These are phyloP conservation scores for Sphaceloma murrayae DNA, from an alignment of 2,329 filamentous ascomycete species.

Conservation along the genomic window DNA sequence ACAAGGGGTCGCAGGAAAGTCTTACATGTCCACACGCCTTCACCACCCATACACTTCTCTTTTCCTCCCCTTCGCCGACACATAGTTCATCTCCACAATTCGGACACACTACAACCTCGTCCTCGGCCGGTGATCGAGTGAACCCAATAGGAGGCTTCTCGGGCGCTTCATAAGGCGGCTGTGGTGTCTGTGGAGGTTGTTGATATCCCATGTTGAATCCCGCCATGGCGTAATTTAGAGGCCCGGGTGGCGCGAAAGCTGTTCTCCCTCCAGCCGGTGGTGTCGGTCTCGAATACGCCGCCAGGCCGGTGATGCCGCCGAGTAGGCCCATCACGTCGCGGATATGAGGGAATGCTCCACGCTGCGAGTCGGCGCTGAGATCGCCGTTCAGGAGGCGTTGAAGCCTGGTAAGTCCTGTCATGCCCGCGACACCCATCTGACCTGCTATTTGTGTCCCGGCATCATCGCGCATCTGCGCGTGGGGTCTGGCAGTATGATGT, in stretches of 20 bases:
- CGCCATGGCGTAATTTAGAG: conserved; percentile 33
- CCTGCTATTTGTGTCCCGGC: no score
- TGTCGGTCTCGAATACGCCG: no score
- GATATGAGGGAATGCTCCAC: no score
- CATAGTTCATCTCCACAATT: conserved; percentile 79
- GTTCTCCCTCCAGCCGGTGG: no score
- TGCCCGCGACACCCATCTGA: no score
- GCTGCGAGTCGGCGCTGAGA: no score
- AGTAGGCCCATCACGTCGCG: no score
- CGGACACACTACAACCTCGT: conserved; percentile 69
- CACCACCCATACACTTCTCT: conserved; percentile 86
- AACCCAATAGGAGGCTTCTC: conserved; percentile 64
- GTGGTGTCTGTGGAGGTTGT: conserved; percentile 19
- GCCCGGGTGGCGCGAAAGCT: conserved; percentile 15
- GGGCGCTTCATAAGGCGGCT: conserved; percentile 50
- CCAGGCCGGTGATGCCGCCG: no score
- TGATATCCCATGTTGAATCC: conserved; percentile 37
- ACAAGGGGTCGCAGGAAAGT: conserved; percentile 27
- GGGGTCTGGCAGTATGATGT: conserved; percentile 20
- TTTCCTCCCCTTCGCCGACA: conserved; percentile 54
- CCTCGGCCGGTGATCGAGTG: conserved; percentile 63
- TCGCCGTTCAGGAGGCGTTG: not conserved
- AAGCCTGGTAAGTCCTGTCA: not conserved
- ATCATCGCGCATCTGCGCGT: no score
- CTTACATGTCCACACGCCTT: conserved; percentile 91